Percentiles rank a stretch among this genome's conserved stretches.
phyloP scores from a whole-genome alignment of 164 flowering plant species.

The Piper longum region DNA sequence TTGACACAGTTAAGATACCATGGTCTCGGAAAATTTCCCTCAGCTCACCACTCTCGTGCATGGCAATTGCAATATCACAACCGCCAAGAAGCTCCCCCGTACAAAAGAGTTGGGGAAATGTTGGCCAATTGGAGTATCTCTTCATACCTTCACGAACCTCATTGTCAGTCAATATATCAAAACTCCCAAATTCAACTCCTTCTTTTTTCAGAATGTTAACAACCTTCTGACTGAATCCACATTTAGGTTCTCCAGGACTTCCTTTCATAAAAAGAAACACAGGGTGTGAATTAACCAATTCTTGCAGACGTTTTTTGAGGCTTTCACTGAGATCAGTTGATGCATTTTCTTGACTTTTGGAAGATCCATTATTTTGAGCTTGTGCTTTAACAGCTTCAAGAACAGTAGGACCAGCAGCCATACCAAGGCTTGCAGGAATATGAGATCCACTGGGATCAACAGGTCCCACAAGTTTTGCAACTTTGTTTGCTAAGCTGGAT shows the following conservation, averaged over 20 bases:
- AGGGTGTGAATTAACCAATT: slow-evolving; percentile 51
- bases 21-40: slow-evolving; percentile 58
- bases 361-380: slow-evolving; percentile 36
- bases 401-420: slow-evolving; percentile 25
- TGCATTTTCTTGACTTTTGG: slow-evolving; percentile 11
- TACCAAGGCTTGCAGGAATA: slow-evolving; percentile 82
- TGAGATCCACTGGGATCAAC: slow-evolving; percentile 41
- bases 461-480: slow-evolving; percentile 64
- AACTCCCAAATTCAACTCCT: slow-evolving; percentile 70
- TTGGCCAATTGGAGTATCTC: slow-evolving; percentile 76
- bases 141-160: slow-evolving; percentile 88
- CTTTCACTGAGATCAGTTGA: slow-evolving; percentile 23
- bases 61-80: slow-evolving; percentile 66
- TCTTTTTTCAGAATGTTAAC: slow-evolving; percentile 57
- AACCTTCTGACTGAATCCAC: slow-evolving; percentile 83
- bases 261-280: slow-evolving; percentile 97
- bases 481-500: slow-evolving; percentile 83
- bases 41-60: slow-evolving; percentile 88
- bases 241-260: slow-evolving; percentile 61
- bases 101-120: slow-evolving; percentile 88
- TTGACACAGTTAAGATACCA: slow-evolving; percentile 24
- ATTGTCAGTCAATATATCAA: slow-evolving; percentile 66
- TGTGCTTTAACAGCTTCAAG: slow-evolving; percentile 1
- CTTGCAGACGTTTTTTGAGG: slow-evolving; percentile 37
- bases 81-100: slow-evolving; percentile 94